phyloP scores from a whole-genome alignment of 2,329 filamentous ascomycete species.

The Xylaria polymorpha region DNA sequence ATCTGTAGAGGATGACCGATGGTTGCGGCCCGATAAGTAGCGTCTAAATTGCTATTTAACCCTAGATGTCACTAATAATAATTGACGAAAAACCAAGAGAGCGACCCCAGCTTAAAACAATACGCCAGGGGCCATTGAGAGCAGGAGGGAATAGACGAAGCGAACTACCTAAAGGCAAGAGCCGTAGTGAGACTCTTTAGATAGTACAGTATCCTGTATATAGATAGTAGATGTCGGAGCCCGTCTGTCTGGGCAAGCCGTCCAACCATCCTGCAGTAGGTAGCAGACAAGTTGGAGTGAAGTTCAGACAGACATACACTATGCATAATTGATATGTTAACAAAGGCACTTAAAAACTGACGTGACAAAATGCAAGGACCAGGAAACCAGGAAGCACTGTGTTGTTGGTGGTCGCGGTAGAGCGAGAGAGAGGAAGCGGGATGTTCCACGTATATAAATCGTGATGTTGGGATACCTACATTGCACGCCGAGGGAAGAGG shows the following conservation, averaged over 20 bases:
- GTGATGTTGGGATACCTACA: conserved; percentile 18
- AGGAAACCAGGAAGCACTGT: conserved; percentile 14
- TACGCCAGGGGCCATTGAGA: conserved; percentile 8
- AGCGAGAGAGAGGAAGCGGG: conserved; percentile 15
- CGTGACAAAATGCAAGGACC: neutral
- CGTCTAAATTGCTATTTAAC: conserved; percentile 35
- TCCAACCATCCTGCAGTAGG: neutral
- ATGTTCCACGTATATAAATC: conserved; percentile 22
- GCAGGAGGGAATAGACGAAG: conserved; percentile 10
- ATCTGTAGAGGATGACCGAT: conserved; percentile 36
- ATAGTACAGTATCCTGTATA: conserved; percentile 7
- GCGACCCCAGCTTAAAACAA: conserved; percentile 12
- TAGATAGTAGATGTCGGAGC: conserved; percentile 12
- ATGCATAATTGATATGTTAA: conserved; percentile 19
- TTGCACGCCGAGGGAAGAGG: conserved; percentile 5
- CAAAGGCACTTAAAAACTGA: conserved; percentile 15
- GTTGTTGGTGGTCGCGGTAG: neutral
- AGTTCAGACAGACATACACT: conserved; percentile 6
- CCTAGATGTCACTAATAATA: conserved; percentile 28
- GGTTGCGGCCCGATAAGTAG: conserved; percentile 42
- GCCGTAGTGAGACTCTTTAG: conserved; percentile 1
- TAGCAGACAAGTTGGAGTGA: conserved; percentile 4
- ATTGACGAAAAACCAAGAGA: conserved; percentile 17
- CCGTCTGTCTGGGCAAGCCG: conserved; percentile 11
- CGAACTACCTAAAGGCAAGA: conserved; percentile 10